Conservation (phyloP, 768 basidiomycete genomes). For the Agrocybe pediades region DNA sequence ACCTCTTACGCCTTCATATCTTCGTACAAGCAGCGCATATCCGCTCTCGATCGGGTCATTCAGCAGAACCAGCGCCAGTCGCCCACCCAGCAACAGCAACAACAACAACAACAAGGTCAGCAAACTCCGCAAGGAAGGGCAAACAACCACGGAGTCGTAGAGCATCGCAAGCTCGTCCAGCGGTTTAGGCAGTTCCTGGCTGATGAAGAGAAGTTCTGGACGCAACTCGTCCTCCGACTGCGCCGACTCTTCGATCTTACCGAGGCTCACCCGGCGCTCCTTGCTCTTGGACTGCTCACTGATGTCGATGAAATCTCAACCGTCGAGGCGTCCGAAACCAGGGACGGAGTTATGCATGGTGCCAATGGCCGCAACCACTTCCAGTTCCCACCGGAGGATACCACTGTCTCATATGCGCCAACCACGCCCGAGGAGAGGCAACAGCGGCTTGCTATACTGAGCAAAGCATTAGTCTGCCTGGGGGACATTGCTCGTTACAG, state of each 20-base stretch:
- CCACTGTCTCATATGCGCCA: conserved; percentile 34
- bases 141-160: conserved; percentile 61
- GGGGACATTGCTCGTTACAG: conserved; percentile 95
- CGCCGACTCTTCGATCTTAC: conserved; percentile 71
- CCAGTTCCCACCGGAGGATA: conserved; percentile 64
- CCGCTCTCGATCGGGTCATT: conserved; percentile 60
- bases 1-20: conserved; percentile 87
- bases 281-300: conserved; percentile 54
- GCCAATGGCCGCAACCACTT: conserved; percentile 55
- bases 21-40: conserved; percentile 76
- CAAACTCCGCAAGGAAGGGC: conserved; percentile 27
- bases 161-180: conserved; percentile 83
- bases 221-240: conserved; percentile 72
- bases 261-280: conserved; percentile 60
- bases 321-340: conserved; percentile 19
- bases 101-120: conserved; percentile 29
- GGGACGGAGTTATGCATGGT: conserved; percentile 21
- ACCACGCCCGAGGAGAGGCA: conserved; percentile 55
- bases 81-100: conserved; percentile 39
- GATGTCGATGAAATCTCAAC: conserved; percentile 31
- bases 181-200: conserved; percentile 89
- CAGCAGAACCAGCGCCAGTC: conserved; percentile 40
- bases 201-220: conserved; percentile 93
- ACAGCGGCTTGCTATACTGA: conserved; percentile 71
- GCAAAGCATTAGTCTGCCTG: conserved; percentile 87